phyloP scores from a whole-genome alignment of 306 rosid species.

The Gillenia trifoliata region DNA sequence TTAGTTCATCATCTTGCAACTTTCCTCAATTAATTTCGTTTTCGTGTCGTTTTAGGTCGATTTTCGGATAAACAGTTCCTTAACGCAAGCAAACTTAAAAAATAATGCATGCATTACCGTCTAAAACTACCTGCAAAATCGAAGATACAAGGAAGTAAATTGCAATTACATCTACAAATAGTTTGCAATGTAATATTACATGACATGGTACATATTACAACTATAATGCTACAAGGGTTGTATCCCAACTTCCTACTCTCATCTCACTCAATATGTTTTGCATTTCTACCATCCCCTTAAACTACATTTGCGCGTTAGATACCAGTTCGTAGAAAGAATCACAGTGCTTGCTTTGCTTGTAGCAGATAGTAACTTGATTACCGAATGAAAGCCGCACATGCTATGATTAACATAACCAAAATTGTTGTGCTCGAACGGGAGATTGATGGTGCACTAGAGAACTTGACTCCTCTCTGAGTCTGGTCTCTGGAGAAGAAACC shows the following conservation, averaged over 20 bases:
- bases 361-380: conserved; percentile 8
- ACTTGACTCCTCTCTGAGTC: conserved; percentile 72
- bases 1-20: not conserved
- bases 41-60: not conserved
- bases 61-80: not conserved
- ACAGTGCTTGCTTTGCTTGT: not conserved
- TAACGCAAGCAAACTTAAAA: not conserved
- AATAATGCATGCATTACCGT: not conserved
- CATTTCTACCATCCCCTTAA: not conserved
- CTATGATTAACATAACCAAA: conserved; percentile 32
- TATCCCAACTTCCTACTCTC: not conserved
- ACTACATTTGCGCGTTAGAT: not conserved
- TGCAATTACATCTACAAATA: not conserved
- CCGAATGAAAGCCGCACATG: conserved; percentile 29
- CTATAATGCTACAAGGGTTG: not conserved
- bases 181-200: not conserved
- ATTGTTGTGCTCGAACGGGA: conserved; percentile 23
- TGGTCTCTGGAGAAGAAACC: conserved; percentile 62
- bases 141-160: not conserved
- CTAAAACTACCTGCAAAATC: not conserved
- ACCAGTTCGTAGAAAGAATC: not conserved
- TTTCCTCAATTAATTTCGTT: not conserved
- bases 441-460: conserved; percentile 44
- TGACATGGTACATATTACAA: not conserved
- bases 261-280: not conserved